Percentiles rank a stretch among this genome's conserved stretches.
Conservation (phyloP, 257 asterid species). For the Solanum neorickii region DNA sequence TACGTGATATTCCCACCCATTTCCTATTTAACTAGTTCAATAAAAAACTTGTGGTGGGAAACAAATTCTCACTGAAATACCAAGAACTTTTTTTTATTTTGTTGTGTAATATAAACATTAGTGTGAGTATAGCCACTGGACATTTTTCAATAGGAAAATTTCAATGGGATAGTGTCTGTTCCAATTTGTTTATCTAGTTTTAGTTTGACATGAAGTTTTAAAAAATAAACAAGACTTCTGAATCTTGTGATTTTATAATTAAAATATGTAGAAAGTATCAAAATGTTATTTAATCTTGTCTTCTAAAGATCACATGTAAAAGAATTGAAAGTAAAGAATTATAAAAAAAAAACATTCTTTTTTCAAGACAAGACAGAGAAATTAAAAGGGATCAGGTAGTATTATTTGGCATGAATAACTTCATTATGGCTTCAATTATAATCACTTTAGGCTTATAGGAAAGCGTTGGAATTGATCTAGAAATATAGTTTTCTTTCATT, state of each 20-base stretch:
- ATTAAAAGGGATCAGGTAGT: neutral
- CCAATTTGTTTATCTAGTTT: neutral
- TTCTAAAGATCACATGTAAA: neutral
- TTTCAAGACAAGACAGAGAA: neutral
- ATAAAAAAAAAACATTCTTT: too few relatives aligned
- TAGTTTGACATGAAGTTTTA: neutral
- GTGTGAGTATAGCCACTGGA: neutral
- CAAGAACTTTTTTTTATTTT: too few relatives aligned
- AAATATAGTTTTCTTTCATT: neutral
- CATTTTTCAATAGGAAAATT: neutral
- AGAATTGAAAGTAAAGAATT: neutral
- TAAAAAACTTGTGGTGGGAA: fast-evolving
- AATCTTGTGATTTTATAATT: neutral
- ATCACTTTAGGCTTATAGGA: neutral
- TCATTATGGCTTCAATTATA: neutral
- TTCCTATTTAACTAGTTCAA: neutral
- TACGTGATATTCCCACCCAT: neutral
- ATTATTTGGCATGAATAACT: neutral
- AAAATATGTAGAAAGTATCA: neutral
- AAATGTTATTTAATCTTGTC: neutral
- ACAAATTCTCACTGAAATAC: neutral
- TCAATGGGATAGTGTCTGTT: neutral
- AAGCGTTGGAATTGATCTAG: neutral
- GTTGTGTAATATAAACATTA: neutral
- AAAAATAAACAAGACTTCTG: neutral